Evolutionary conservation across 1,284 basidiomycete genomes (phyloP), one percentile per base, ranked within the genome.

Genomic region (Cutaneotrichosporon sp.): DNA sequence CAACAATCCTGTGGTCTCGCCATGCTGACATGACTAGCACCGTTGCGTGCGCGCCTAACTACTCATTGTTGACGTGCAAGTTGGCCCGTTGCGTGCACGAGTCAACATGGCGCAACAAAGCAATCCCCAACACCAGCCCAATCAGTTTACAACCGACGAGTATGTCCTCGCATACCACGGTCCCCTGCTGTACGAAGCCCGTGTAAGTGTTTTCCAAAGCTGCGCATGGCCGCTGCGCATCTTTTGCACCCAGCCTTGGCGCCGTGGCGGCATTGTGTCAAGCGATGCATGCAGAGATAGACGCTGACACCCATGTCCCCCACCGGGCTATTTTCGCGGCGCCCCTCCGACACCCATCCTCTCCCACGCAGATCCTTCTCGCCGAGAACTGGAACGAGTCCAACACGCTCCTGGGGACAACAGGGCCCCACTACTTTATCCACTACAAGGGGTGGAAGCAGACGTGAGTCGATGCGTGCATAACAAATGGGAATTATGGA

Each of bases 391-490:
- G 85, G 79, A 83, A 86, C 52, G 85, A 87, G 63, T 77, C 80
- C 4, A 84, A 82, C 50, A 83, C 86, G 8, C 79, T 83, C 39
- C 79, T 81, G 4, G 86, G 87, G 3, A 74, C 78, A 5, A 75
- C 82, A 1, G 91, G 91, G 1, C 83, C 84, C 5, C 89, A 96
- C 66, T 98, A 90, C 74, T 86, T 88, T 60, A 93, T 99, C 21
- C 96, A 99, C 75, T 99, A 99, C 80, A 93, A 96, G 72, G 96
- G 96, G 4, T 99, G 96, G 96, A 98, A 97, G 74, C 88, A 92
- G 75, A 93, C 89, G 85, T 93, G 70, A 74, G 90, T 81, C 17
- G 23, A 20, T 40, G 15, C 8, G 36, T 13, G 18, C 10, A 22
- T 14, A 13, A 8, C 12, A n/a, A 4, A n/a, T n/a, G n/a, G n/a